Conservation (phyloP, 23 red algal genomes). For the Pyropia yezoensis region DNA sequence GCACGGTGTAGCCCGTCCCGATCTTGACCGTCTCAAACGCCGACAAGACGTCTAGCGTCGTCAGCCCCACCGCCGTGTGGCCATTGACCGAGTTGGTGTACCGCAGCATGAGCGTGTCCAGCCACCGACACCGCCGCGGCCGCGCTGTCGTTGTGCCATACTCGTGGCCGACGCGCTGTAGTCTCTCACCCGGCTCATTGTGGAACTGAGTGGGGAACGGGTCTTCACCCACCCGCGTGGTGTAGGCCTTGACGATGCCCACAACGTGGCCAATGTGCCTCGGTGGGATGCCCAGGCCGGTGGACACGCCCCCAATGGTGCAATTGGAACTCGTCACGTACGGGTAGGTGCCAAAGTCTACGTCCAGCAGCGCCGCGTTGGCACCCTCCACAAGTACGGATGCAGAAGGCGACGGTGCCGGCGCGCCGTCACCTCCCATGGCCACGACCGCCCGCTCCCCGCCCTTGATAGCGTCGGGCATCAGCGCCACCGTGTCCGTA, state of each 20-base stretch:
- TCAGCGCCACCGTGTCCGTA: slow-evolving; percentile 62
- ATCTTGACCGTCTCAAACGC: slow-evolving; percentile 80
- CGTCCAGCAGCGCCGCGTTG: slow-evolving; percentile 92
- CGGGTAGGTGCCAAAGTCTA: slow-evolving; percentile 98
- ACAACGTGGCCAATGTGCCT: slow-evolving; percentile 33
- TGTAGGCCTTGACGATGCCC: slow-evolving; percentile 97
- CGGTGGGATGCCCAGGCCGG: slow-evolving; percentile 80
- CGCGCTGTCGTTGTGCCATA: slow-evolving; percentile 85
- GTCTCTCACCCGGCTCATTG: slow-evolving; percentile 39
- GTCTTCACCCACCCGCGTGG: slow-evolving; percentile 87
- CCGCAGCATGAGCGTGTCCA: slow-evolving; percentile 81
- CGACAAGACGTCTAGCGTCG: slow-evolving; percentile 88
- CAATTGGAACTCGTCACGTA: slow-evolving; percentile 92
- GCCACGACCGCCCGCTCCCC: slow-evolving; percentile 24
- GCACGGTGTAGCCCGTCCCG: slow-evolving; percentile 48
- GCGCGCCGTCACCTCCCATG: no score
- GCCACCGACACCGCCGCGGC: slow-evolving; percentile 86
- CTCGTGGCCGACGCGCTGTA: slow-evolving; percentile 84
- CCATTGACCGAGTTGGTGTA: slow-evolving; percentile 91
- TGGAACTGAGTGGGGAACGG: slow-evolving; percentile 86
- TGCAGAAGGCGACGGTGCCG: no score
- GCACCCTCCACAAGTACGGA: slow-evolving; percentile 73
- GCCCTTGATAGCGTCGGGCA: slow-evolving; percentile 6
- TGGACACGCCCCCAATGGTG: slow-evolving; percentile 83
- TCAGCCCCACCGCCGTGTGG: slow-evolving; percentile 66